Percentiles rank a stretch among this genome's conserved stretches.
These are phyloP conservation scores for Rhododendron griersonianum DNA, from an alignment of 148 eudicot genomes.

Conservation along the genomic window DNA sequence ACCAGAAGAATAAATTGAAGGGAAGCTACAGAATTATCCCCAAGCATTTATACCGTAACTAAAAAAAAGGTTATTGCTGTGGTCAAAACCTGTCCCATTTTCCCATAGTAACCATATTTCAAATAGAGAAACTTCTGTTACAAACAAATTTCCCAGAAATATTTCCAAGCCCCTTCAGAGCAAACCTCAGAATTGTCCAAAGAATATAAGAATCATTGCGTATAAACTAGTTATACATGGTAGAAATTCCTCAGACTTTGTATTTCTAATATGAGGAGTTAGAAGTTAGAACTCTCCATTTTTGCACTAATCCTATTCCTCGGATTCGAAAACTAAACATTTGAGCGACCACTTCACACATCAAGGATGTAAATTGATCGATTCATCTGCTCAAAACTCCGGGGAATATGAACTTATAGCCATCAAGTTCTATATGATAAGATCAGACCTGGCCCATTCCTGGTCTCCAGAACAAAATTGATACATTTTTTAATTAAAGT, in stretches of 20 bases:
- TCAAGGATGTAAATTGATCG: background rate
- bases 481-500: background rate
- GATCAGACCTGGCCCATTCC: conserved; percentile 3
- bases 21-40: background rate
- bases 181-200: background rate
- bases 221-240: background rate
- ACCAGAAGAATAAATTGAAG: background rate
- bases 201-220: background rate
- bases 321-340: background rate
- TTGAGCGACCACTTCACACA: background rate
- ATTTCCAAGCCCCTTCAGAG: background rate
- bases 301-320: background rate
- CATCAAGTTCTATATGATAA: background rate
- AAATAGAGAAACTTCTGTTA: background rate
- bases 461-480: background rate
- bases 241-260: background rate
- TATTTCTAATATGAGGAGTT: background rate
- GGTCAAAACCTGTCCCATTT: background rate
- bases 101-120: background rate
- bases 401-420: background rate
- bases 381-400: background rate
- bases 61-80: background rate
- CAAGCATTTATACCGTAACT: background rate
- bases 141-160: background rate
- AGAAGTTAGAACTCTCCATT: background rate